These are phyloP conservation scores for Hortaea werneckii DNA, from an alignment of 2,329 filamentous ascomycete genomes.

Conservation along the genomic window DNA sequence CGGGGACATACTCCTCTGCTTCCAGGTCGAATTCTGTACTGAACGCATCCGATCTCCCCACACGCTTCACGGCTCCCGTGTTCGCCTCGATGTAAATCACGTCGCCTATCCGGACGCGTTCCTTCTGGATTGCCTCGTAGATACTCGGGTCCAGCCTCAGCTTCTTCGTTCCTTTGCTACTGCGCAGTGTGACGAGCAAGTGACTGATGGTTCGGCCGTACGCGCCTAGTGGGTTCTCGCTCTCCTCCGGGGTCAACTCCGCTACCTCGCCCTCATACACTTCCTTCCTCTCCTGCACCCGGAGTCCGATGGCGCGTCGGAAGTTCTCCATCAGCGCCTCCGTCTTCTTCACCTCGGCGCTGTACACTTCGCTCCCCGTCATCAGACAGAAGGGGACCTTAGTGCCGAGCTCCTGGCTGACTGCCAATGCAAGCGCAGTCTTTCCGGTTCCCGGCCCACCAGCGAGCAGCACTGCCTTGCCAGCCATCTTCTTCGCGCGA, in stretches of 20 bases:
- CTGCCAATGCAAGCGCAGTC: conserved; percentile 87
- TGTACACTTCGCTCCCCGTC: conserved; percentile 96
- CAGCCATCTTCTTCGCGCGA: conserved; percentile 93
- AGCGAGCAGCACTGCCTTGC: conserved; percentile 82
- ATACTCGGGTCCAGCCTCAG: conserved; percentile 92
- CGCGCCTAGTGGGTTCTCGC: conserved; percentile 90
- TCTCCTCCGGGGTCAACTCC: conserved; percentile 93
- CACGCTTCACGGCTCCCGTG: conserved; percentile 93
- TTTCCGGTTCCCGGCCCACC: conserved; percentile 95
- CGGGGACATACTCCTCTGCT: conserved; percentile 96
- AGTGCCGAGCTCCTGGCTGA: conserved; percentile 92
- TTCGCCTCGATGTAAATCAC: conserved; percentile 99
- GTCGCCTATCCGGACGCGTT: conserved; percentile 89
- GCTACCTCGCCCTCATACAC: conserved; percentile 98
- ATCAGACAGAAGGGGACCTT: conserved; percentile 99
- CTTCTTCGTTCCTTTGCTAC: conserved; percentile 95
- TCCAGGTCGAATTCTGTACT: conserved; percentile 97
- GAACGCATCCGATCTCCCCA: conserved; percentile 91
- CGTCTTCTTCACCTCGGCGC: conserved; percentile 97
- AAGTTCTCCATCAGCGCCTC: conserved; percentile 99
- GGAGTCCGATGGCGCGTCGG: conserved; percentile 85
- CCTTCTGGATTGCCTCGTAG: conserved; percentile 98
- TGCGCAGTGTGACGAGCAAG: conserved; percentile 87
- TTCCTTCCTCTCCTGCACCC: conserved; percentile 97
- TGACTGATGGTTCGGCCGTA: conserved; percentile 98